Evolutionary conservation across 2,329 filamentous ascomycete genomes (phyloP), one percentile per base, ranked within the genome.

Genomic region (Cercospora janseana): DNA sequence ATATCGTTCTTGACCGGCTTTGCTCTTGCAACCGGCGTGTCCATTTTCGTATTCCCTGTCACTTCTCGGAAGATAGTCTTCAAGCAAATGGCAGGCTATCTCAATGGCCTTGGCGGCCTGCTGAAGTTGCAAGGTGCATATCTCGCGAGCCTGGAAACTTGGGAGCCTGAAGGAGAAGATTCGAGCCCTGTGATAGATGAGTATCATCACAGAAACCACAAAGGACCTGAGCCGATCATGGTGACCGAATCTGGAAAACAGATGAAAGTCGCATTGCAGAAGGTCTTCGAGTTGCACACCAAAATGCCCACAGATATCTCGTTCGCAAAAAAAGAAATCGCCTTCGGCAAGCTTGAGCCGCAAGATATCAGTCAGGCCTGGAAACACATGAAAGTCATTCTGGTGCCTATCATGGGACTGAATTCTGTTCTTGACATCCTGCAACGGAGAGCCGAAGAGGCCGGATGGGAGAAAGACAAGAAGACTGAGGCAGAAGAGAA

Each of bases 301-400:
- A 88, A 87, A 64, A 71, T 89, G 4, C 75, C 82, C 46, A 76
- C 75, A 0, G 86, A 90, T 56, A 66, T 89, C 27, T 74, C 77
- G 1, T 88, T 87, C 63, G 86, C 85, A 0, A 88, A 89, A 66
- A 76, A 85, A 35, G 86, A 91, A 57, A 67, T 86, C n/a, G 86
- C 85, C 0, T 81, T 80, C 64, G 86, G 85, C 0, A 85, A 85
- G 57, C 68, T 88, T 4, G 75, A 77, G 10, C 77, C 83, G 0
- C 77, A 83, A 47, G 84, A 89, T 52, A 69, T 88, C 7, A 75
- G 80, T 35, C 69, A 78, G 28, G 76, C 86, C 5, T 82, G 79
- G 60, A 76, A 75, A 45, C 70, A 80, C 6, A 68, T 88, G 27
- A 78, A 82, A n/a, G 69, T 72, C 4, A 77, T 86, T 23, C 74